phyloP scores from a whole-genome alignment of 1,284 basidiomycete species.

The Xerocomus amazonicus region DNA sequence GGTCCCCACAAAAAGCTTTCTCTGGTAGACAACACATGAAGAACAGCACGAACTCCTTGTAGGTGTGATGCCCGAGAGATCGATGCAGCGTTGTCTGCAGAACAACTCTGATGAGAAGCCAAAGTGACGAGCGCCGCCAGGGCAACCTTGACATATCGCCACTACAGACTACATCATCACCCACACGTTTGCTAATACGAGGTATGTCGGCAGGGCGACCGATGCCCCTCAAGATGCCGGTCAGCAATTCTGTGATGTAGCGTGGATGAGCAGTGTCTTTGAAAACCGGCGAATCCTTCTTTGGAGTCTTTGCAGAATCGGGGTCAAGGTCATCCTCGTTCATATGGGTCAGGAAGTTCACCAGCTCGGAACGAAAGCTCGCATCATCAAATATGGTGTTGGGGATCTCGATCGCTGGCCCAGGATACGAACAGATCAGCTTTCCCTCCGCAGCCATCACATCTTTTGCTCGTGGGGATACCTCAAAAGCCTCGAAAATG shows the following conservation, averaged over 20 bases:
- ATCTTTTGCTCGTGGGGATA: not conserved
- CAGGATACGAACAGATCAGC: conserved; percentile 34
- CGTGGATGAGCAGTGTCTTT: conserved; percentile 31
- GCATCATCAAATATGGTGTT: conserved; percentile 15
- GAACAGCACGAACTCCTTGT: conserved; percentile 46
- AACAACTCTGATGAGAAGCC: conserved; percentile 33
- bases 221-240: conserved; percentile 30
- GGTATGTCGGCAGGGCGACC: conserved; percentile 19
- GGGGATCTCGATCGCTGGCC: conserved; percentile 28
- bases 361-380: conserved; percentile 25
- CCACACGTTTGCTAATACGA: conserved; percentile 32
- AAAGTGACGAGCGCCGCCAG: conserved; percentile 36
- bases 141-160: conserved; percentile 17
- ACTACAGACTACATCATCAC: conserved; percentile 32
- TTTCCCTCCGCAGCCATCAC: conserved; percentile 29
- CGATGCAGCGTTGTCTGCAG: conserved; percentile 39
- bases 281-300: conserved; percentile 11
- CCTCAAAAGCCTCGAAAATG: not conserved
- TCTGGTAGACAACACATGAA: conserved; percentile 35
- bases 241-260: conserved; percentile 34
- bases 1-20: conserved; percentile 11
- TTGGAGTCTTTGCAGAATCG: not conserved
- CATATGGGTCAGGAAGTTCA: conserved; percentile 30
- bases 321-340: conserved; percentile 13
- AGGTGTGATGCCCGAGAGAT: conserved; percentile 22